Conservation (phyloP, 176 grass and related monocot species). For the Chrysopogon serrulatus region DNA sequence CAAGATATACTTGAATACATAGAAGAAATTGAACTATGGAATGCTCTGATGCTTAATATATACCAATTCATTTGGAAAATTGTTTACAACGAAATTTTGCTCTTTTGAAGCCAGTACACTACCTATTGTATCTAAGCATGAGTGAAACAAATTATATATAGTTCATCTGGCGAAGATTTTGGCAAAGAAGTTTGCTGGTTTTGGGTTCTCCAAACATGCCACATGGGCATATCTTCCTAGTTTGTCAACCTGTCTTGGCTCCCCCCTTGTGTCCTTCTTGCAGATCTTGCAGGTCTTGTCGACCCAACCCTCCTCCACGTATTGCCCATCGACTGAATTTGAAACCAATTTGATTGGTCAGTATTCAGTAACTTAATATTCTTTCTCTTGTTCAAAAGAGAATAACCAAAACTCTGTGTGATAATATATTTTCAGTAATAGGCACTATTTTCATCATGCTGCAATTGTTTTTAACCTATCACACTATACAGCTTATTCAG, state of each 20-base stretch:
- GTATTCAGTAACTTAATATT: not conserved
- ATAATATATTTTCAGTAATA: not conserved
- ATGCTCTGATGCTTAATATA: not conserved
- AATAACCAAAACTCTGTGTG: not conserved
- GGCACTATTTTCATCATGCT: not conserved
- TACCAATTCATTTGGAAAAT: not conserved
- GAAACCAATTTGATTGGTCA: conserved; percentile 1
- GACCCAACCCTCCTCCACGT: conserved; percentile 98
- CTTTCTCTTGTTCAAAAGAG: not conserved
- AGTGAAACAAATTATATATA: conserved; percentile 9
- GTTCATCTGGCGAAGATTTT: conserved; percentile 72
- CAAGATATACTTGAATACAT: not conserved
- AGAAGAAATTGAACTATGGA: not conserved
- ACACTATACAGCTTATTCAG: not conserved
- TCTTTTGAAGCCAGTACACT: not conserved
- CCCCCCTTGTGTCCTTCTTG: conserved; percentile 81
- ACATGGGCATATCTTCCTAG: conserved; percentile 85
- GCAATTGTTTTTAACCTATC: not conserved
- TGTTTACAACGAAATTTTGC: not conserved
- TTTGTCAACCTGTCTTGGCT: conserved; percentile 87
- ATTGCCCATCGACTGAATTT: conserved; percentile 66
- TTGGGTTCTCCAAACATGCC: conserved; percentile 68
- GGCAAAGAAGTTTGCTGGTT: conserved; percentile 68
- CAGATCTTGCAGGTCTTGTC: conserved; percentile 97
- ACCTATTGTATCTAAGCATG: conserved; percentile 10